Evolutionary conservation across 129 eudicot genomes (phyloP).

Genomic region (Saussurea involucrata): DNA sequence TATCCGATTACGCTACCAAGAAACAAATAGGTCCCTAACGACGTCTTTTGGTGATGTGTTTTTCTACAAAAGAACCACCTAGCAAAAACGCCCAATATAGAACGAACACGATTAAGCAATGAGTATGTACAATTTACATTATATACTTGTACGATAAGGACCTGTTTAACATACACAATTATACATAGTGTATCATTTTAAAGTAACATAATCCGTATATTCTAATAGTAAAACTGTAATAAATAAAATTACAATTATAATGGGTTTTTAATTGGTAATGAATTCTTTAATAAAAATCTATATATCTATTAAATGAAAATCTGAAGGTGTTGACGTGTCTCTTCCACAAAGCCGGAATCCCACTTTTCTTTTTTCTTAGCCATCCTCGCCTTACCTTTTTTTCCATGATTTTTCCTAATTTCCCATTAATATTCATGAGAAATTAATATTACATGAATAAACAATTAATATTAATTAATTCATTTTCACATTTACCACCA

Average conservation of each 20-base stretch:
- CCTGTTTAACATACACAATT: neutral
- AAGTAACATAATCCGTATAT: no score
- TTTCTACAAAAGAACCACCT: neutral
- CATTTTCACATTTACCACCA: no score
- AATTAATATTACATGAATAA: no score
- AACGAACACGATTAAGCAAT: neutral
- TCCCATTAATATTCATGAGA: no score
- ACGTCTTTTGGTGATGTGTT: constrained; percentile 3
- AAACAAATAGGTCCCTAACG: neutral
- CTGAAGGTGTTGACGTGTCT: no score
- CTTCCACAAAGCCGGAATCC: no score
- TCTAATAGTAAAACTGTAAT: no score
- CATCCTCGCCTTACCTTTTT: no score
- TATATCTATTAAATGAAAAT: no score
- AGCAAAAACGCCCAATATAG: neutral
- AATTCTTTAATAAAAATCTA: neutral
- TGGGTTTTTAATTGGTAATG: neutral
- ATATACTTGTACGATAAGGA: neutral
- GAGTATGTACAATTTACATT: neutral
- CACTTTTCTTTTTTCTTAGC: no score
- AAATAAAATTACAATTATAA: neutral
- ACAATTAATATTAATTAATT: no score
- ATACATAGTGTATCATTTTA: neutral
- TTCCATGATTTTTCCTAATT: no score
- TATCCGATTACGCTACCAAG: neutral